A percentile compares a stretch with the other conserved stretches of the same genome.
phyloP scores from a whole-genome alignment of 352 stramenopile genomes.

The Phytophthora parvispora region DNA sequence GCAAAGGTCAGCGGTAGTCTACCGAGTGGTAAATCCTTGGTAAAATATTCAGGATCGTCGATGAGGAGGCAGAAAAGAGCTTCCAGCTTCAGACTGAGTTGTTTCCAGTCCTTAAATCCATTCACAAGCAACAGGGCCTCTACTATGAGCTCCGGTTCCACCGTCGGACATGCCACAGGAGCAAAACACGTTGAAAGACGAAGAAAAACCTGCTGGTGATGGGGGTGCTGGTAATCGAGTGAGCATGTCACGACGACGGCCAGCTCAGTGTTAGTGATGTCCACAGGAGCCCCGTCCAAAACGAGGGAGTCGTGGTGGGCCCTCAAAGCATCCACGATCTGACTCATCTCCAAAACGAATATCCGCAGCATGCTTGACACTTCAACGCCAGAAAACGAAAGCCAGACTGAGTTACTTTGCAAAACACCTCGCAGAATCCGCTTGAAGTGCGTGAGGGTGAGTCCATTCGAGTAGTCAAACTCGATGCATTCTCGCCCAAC shows the following conservation, averaged over 20 bases:
- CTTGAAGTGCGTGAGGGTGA: constrained; percentile 49
- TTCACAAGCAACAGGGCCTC: constrained; percentile 45
- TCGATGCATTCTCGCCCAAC: constrained; percentile 54
- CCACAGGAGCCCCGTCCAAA: constrained; percentile 44
- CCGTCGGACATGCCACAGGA: constrained; percentile 44
- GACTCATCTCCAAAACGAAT: constrained; percentile 57
- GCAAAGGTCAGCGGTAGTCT: constrained; percentile 36
- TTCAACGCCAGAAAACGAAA: constrained; percentile 54
- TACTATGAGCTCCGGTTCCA: constrained; percentile 42
- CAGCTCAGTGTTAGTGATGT: constrained; percentile 46
- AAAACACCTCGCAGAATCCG: constrained; percentile 49
- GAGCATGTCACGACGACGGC: constrained; percentile 48
- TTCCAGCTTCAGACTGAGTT: constrained; percentile 51
- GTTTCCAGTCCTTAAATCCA: constrained; percentile 54
- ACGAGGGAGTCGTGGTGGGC: constrained; percentile 39
- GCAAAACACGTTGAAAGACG: constrained; percentile 55
- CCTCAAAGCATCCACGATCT: constrained; percentile 56
- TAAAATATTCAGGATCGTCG: constrained; percentile 32
- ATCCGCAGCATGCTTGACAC: constrained; percentile 35
- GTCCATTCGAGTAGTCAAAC: constrained; percentile 45
- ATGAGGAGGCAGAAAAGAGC: constrained; percentile 42
- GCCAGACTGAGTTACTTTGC: constrained; percentile 53
- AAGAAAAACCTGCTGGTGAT: constrained; percentile 56
- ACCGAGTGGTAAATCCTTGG: constrained; percentile 27
- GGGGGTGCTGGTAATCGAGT: constrained; percentile 35